phyloP scores from a whole-genome alignment of 1,284 basidiomycete species.

The Malassezia brasiliensis region DNA sequence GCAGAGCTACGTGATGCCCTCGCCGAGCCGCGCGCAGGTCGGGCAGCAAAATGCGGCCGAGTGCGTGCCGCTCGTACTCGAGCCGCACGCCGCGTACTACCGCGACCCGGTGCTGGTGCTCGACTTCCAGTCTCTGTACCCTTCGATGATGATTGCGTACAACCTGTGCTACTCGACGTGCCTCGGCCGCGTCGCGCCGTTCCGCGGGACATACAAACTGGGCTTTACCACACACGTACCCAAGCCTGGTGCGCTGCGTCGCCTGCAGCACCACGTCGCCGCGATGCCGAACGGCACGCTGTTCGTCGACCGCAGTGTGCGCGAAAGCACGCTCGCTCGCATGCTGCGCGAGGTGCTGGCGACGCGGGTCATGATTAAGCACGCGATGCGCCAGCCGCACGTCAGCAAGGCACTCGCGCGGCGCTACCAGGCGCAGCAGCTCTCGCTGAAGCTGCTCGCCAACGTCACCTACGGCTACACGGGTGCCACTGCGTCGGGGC shows the following conservation, averaged over 20 bases:
- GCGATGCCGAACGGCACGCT: conserved; percentile 73
- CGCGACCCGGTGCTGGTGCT: conserved; percentile 80
- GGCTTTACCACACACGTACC: conserved; percentile 66
- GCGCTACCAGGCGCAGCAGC: conserved; percentile 39
- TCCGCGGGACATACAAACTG: conserved; percentile 78
- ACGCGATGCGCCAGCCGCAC: conserved; percentile 69
- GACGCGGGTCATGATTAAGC: conserved; percentile 95
- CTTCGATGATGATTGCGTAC: conserved; percentile 95
- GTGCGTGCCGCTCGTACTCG: conserved; percentile 85
- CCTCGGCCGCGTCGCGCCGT: conserved; percentile 72
- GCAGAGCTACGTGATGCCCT: conserved; percentile 56
- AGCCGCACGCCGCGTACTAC: conserved; percentile 85
- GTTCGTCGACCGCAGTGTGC: conserved; percentile 75
- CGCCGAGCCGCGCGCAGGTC: conserved; percentile 39
- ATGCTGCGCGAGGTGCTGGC: conserved; percentile 89
- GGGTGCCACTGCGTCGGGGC: conserved; percentile 78
- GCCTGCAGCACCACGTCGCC: conserved; percentile 64
- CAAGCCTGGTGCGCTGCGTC: conserved; percentile 60
- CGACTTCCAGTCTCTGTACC: conserved; percentile 92
- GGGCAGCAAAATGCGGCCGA: conserved; percentile 86
- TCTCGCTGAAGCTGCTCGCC: conserved; percentile 42
- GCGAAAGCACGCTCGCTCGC: conserved; percentile 73
- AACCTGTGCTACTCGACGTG: conserved; percentile 67
- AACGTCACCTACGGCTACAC: conserved; percentile 72
- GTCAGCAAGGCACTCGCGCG: conserved; percentile 57